Conservation (phyloP, 1,139 yeast genomes). For the Yamadazyma buinensis region DNA sequence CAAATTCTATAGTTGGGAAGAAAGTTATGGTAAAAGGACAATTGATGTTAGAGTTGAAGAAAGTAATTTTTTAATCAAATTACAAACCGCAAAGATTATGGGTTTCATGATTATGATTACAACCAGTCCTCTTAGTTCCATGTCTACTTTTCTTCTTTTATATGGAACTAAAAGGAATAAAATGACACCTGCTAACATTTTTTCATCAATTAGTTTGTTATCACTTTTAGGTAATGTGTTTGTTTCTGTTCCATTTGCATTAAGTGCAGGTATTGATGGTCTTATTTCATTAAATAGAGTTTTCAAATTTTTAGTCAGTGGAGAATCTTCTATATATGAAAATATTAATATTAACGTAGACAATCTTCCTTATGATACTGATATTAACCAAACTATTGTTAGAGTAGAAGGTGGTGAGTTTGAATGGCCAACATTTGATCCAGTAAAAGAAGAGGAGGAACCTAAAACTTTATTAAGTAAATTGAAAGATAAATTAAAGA, state of each 20-base stretch:
- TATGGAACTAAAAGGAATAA: conserved; percentile 41
- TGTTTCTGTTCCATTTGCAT: conserved; percentile 66
- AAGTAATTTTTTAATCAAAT: conserved; percentile 42
- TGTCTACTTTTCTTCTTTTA: conserved; percentile 52
- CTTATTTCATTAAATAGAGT: conserved; percentile 59
- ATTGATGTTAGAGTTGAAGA: conserved; percentile 46
- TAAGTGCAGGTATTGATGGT: conserved; percentile 66
- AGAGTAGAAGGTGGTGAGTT: conserved; percentile 28
- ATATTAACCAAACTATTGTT: conserved; percentile 8
- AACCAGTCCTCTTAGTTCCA: conserved; percentile 35
- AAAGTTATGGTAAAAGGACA: conserved; percentile 48
- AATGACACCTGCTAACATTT: conserved; percentile 64
- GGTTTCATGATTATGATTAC: conserved; percentile 49
- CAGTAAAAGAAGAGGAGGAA: conserved; percentile 9
- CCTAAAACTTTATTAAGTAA: conserved; percentile 9
- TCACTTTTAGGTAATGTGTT: conserved; percentile 43
- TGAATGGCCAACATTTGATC: conserved; percentile 38
- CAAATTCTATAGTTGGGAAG: conserved; percentile 62
- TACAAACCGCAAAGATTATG: conserved; percentile 53
- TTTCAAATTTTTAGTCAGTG: conserved; percentile 43
- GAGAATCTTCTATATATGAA: conserved; percentile 31
- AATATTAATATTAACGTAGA: conserved; percentile 26
- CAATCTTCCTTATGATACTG: conserved; percentile 23
- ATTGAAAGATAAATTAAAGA: conserved; percentile 1
- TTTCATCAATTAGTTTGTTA: conserved; percentile 77